Conservation (phyloP, 176 grass and related monocot species). For the Raddia distichophylla region DNA sequence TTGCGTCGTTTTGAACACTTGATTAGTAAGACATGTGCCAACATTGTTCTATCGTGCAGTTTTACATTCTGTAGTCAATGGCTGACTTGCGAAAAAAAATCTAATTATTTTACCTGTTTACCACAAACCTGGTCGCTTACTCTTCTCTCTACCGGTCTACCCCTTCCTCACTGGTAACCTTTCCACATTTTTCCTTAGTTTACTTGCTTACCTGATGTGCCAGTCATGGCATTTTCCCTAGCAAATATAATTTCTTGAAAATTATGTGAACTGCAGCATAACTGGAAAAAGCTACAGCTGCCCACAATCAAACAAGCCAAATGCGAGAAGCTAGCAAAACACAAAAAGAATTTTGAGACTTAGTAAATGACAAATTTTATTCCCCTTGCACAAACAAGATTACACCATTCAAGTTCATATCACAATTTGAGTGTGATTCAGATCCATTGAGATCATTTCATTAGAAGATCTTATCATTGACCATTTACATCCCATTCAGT, state of each 20-base stretch:
- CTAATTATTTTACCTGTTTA: too few species aligned
- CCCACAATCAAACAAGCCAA: neutral
- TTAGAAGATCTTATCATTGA: neutral
- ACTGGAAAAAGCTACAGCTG: neutral
- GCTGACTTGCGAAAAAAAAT: too few species aligned
- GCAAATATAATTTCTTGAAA: neutral
- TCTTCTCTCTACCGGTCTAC: too few species aligned
- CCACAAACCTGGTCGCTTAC: too few species aligned
- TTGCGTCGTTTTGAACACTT: too few species aligned
- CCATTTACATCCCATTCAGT: constrained; percentile 64
- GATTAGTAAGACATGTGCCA: too few species aligned
- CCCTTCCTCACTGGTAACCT: neutral
- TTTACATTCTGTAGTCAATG: too few species aligned
- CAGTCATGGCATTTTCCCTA: neutral
- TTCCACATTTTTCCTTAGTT: neutral
- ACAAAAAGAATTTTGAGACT: too few species aligned
- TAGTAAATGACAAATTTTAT: neutral
- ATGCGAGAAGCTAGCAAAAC: neutral
- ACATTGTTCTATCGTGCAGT: too few species aligned
- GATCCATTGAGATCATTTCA: neutral
- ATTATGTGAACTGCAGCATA: neutral
- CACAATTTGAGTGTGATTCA: neutral
- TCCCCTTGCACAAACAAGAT: constrained; percentile 2
- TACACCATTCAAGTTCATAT: constrained; percentile 16
- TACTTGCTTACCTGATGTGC: too few species aligned